Evolutionary conservation across 2,329 filamentous ascomycete species (phyloP).

Genomic region (Ophiostoma himal-ulmi): DNA sequence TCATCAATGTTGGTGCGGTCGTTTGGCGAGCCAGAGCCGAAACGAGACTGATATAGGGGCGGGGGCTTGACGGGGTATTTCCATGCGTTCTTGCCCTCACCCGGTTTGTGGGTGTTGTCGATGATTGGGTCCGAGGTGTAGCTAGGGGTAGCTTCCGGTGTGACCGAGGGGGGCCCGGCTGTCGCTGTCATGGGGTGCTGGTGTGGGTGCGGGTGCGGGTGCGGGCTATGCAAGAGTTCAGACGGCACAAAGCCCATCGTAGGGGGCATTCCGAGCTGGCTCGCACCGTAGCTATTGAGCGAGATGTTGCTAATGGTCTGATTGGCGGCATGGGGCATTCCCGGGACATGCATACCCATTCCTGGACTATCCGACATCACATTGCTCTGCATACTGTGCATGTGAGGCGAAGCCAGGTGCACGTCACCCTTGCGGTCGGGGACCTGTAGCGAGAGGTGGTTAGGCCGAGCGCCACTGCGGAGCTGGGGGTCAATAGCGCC

Average conservation of each 20-base stretch:
- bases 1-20: conserved; percentile 52
- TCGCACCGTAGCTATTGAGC: conserved; percentile 9
- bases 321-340: neutral
- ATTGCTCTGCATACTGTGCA: conserved; percentile 13
- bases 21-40: conserved; percentile 30
- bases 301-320: neutral
- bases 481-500: neutral
- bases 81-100: neutral
- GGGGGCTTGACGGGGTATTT: neutral
- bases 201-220: neutral
- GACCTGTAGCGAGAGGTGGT: conserved; percentile 56
- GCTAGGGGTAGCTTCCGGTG: conserved; percentile 1
- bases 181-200: neutral
- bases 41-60: neutral
- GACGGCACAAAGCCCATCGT: neutral
- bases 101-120: neutral
- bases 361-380: conserved; percentile 25
- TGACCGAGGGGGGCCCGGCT: neutral
- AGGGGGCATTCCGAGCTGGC: neutral
- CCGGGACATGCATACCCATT: conserved; percentile 1
- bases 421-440: conserved; percentile 38
- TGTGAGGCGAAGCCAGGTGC: conserved; percentile 32
- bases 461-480: conserved; percentile 30
- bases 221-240: neutral
- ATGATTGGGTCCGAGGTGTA: neutral